These are phyloP conservation scores for Colletotrichum orbiculare DNA, from an alignment of 2,329 filamentous ascomycete genomes.

Conservation along the genomic window DNA sequence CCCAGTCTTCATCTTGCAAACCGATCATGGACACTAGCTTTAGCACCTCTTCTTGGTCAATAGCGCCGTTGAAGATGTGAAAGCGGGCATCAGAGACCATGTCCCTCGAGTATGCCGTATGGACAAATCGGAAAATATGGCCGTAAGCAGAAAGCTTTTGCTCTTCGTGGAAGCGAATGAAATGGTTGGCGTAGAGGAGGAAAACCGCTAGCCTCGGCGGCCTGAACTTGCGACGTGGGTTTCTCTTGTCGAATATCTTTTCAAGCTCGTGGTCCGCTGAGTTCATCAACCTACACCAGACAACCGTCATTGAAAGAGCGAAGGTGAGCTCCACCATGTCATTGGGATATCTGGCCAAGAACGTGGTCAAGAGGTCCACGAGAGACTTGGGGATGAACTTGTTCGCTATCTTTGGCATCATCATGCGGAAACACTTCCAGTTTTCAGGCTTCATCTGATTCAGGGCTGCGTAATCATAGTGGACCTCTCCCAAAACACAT, in stretches of 20 bases:
- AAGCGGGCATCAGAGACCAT: neutral
- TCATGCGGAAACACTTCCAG: neutral
- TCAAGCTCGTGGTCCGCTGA: too few relatives aligned
- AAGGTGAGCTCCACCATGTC: conserved; percentile 6
- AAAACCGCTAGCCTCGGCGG: neutral
- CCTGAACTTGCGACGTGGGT: too few relatives aligned
- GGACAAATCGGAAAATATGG: conserved; percentile 2
- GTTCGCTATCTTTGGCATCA: conserved; percentile 6
- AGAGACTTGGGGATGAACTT: neutral
- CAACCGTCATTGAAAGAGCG: neutral
- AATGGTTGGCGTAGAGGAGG: conserved; percentile 8
- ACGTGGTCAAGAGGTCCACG: neutral
- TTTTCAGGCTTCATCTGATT: neutral
- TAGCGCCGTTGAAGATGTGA: neutral
- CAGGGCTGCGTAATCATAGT: neutral
- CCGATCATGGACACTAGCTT: neutral
- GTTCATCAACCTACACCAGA: neutral
- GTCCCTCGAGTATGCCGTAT: neutral
- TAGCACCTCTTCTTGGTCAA: neutral
- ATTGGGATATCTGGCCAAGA: neutral
- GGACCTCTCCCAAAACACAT: rapidly evolving
- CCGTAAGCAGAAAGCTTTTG: neutral
- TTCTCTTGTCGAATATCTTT: too few relatives aligned
- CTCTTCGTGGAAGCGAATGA: conserved; percentile 9
- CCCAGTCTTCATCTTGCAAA: neutral